Percentiles rank a stretch among this genome's conserved stretches.
Evolutionary conservation across 257 asterid genomes (phyloP).

Genomic region (Pogostemon cablin): DNA sequence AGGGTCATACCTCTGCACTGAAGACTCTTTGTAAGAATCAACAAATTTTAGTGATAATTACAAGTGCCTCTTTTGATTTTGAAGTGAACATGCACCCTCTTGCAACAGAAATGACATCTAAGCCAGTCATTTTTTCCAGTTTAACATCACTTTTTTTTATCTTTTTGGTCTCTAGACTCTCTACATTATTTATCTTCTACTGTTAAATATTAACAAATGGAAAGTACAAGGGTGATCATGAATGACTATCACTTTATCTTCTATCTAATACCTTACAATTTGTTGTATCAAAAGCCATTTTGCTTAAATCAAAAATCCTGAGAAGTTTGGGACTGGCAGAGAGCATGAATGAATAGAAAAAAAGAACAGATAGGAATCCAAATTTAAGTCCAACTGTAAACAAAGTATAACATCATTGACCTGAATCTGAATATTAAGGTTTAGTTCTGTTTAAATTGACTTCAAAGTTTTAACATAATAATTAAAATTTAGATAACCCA

Average conservation of each 20-base stretch:
- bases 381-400: not conserved
- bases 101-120: not conserved
- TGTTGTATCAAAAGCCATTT: not conserved
- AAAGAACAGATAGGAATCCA: not conserved
- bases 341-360: not conserved
- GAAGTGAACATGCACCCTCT: not conserved
- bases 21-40: conserved; percentile 42
- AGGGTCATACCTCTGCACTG: conserved; percentile 76
- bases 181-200: not conserved
- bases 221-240: not conserved
- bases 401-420: conserved; percentile 6
- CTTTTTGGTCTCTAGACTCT: not conserved
- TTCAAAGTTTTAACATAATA: not conserved
- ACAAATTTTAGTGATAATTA: not conserved
- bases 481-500: not conserved
- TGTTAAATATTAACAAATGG: not conserved
- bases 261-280: not conserved
- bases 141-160: not conserved
- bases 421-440: not conserved
- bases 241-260: not conserved
- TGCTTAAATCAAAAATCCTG: not conserved
- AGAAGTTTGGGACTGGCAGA: not conserved
- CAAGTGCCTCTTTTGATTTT: not conserved
- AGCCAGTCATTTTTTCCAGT: not conserved
- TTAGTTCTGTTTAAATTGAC: not conserved